phyloP scores from a whole-genome alignment of 805 yeast species.

The Ogataea paradorogensis region DNA sequence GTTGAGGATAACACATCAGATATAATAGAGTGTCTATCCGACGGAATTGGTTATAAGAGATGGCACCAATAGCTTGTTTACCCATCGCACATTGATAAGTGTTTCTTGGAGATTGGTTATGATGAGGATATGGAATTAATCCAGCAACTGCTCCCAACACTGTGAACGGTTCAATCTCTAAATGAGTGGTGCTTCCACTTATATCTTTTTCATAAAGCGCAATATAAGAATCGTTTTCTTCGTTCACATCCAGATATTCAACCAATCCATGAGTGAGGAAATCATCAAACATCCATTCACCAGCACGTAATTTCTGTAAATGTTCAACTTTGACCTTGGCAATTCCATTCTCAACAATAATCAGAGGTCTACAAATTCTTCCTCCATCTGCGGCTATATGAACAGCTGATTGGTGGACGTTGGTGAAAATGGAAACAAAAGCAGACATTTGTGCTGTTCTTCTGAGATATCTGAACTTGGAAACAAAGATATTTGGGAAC shows the following conservation, averaged over 20 bases:
- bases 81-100: conserved; percentile 97
- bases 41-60: conserved; percentile 93
- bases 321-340: conserved; percentile 74
- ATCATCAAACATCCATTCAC: conserved; percentile 86
- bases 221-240: conserved; percentile 90
- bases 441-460: conserved; percentile 83
- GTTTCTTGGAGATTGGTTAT: conserved; percentile 88
- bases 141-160: conserved; percentile 93
- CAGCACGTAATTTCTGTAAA: conserved; percentile 56
- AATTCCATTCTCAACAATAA: conserved; percentile 72
- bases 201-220: conserved; percentile 81
- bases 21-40: conserved; percentile 93
- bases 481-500: conserved; percentile 79
- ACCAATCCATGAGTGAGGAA: conserved; percentile 83
- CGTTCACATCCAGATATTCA: conserved; percentile 95
- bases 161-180: conserved; percentile 95
- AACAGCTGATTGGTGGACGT: conserved; percentile 86
- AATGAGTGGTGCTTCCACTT: conserved; percentile 64
- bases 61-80: conserved; percentile 99
- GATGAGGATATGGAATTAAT: conserved; percentile 88
- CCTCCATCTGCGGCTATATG: conserved; percentile 99
- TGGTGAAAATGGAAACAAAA: conserved; percentile 86
- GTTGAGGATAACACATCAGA: conserved; percentile 98
- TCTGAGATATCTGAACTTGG: conserved; percentile 73
- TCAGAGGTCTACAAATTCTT: conserved; percentile 93